Evolutionary conservation across 140 eudicot species (phyloP), one percentile per base, ranked within the genome.

Genomic region (Flaveria floridana): DNA sequence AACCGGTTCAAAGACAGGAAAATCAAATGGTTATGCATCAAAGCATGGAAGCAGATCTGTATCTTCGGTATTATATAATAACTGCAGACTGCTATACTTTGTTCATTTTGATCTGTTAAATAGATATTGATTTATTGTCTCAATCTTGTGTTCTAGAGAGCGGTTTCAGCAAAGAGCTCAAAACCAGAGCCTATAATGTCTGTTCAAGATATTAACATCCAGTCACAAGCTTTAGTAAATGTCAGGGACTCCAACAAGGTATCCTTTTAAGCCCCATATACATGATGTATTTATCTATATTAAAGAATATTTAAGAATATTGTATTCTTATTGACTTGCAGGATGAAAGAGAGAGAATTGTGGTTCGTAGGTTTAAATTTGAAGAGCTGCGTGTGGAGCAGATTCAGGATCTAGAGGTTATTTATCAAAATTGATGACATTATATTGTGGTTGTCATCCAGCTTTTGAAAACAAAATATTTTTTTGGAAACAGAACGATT

Each of bases 341-440:
- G 99, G 97, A 85, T 79, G 99, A 95, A 26, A 85, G 97, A 48
- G 97, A 91, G 82, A 85, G 97, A 81, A 83, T 88, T 61, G 84
- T 91, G 76, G 96, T 91, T 53, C 90, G 96, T 14, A 84, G 96
- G 79, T 91, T 79, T 78, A 91, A 91, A 70, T 91, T 91, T 70
- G 99, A 95, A 83, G 99, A 95, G 83, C 82, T 87, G 72, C 99
- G 99, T 26, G 16, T 91, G 69, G 99, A 95, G 84, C 99, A 95
- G 80, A 87, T 91, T 74, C 99, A 91, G 78, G 97, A 95, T 76
- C 95, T 95, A 56, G 97, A 95, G 99, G 99, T 95, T 79, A 74
- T 26, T 50, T 5, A 23, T 41, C 42, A 68, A n/a, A 46, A 18
- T 52, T 50, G 61, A 42, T 65, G 52, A 63, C 77, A 20, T 14